These are phyloP conservation scores for Candida vaughaniae DNA, from an alignment of 805 yeast genomes.

Conservation along the genomic window DNA sequence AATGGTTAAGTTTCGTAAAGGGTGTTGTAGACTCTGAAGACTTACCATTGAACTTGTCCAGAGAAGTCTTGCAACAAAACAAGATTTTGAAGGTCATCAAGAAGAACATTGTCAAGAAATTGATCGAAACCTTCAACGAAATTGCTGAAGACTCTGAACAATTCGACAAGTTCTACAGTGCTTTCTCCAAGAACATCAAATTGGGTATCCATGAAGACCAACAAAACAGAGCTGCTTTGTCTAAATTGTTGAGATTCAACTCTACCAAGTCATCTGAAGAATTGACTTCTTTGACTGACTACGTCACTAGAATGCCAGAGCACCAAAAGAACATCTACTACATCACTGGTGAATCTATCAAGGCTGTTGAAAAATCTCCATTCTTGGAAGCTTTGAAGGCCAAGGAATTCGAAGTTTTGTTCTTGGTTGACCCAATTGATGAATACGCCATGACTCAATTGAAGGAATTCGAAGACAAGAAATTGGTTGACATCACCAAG, in stretches of 20 bases:
- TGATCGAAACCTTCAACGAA: slow-evolving; percentile 98
- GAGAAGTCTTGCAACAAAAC: slow-evolving; percentile 99
- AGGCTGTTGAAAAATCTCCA: slow-evolving; percentile 98
- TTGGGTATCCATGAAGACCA: slow-evolving; percentile 99
- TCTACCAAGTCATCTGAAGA: slow-evolving; percentile 95
- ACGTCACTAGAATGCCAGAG: slow-evolving; percentile 99
- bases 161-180: slow-evolving; percentile 97
- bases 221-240: slow-evolving; percentile 93
- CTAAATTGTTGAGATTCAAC: slow-evolving; percentile 95
- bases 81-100: slow-evolving; percentile 98
- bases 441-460: slow-evolving; percentile 99
- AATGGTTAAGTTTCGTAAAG: slow-evolving; percentile 94
- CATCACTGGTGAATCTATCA: slow-evolving; percentile 98
- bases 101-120: slow-evolving; percentile 98
- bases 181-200: slow-evolving; percentile 97
- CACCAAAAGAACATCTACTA: slow-evolving; percentile 99
- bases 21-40: slow-evolving; percentile 99
- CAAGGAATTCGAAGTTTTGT: slow-evolving; percentile 96
- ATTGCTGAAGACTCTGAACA: slow-evolving; percentile 98
- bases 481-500: slow-evolving; percentile 97
- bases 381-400: slow-evolving; percentile 98
- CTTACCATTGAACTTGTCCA: slow-evolving; percentile 98
- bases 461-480: slow-evolving; percentile 99
- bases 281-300: slow-evolving; percentile 90
- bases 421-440: slow-evolving; percentile 98